phyloP scores from a whole-genome alignment of 2,329 filamentous ascomycete species.

The Lojkania enalia region DNA sequence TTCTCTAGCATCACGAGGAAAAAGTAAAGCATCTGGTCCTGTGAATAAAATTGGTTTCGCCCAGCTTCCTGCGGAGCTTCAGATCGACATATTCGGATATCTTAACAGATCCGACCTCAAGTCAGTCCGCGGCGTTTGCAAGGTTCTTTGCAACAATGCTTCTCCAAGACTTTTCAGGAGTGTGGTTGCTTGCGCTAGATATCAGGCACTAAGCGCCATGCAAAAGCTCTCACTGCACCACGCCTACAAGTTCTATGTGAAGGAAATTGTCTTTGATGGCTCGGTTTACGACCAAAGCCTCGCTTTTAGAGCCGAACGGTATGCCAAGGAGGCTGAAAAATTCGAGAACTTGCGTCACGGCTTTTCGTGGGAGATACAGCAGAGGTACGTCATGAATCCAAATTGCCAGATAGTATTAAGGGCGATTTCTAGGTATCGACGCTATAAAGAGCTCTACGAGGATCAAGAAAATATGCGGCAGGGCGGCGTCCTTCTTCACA shows the following conservation, averaged over 20 bases:
- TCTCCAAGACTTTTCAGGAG: conserved; percentile 29
- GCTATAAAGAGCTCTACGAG: conserved; percentile 26
- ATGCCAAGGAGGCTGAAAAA: background rate
- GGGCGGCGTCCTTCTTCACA: conserved; percentile 27
- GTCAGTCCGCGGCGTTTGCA: conserved; percentile 24
- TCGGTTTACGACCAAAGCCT: conserved; percentile 23
- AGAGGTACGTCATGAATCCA: too few species aligned
- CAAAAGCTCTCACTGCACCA: conserved; percentile 30
- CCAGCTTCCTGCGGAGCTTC: conserved; percentile 32
- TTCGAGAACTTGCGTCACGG: conserved; percentile 7
- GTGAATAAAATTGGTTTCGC: conserved; percentile 11
- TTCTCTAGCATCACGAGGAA: too few species aligned
- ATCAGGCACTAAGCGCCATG: conserved; percentile 32
- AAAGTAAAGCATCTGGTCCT: too few species aligned
- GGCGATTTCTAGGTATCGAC: conserved; percentile 23
- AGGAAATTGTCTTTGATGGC: conserved; percentile 38
- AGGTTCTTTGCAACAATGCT: conserved; percentile 26
- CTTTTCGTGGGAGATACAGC: conserved; percentile 18
- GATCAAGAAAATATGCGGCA: conserved; percentile 34
- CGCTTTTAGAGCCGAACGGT: conserved; percentile 11
- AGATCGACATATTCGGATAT: conserved; percentile 32
- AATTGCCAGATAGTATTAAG: too few species aligned
- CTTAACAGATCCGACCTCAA: conserved; percentile 28
- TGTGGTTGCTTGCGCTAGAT: conserved; percentile 31
- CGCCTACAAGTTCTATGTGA: conserved; percentile 30